Conservation (phyloP, 2,329 filamentous ascomycete species). For the Hortaea sp. region DNA sequence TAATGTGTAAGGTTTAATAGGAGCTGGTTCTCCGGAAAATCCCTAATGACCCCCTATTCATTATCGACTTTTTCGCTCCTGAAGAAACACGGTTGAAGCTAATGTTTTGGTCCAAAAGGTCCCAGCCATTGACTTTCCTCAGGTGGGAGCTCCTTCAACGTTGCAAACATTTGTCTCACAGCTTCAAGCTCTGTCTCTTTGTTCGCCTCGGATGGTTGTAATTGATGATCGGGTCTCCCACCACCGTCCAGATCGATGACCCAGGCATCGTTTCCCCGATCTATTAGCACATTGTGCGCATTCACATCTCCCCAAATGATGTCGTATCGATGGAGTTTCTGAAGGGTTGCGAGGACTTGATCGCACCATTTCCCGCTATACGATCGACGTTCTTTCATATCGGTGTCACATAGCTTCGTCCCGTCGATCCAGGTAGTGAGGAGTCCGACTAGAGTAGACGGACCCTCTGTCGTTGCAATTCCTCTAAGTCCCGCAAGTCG, state of each 20-base stretch:
- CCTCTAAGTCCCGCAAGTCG: neutral
- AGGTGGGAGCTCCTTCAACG: neutral
- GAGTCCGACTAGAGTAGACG: neutral
- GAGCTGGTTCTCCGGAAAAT: constrained; percentile 8
- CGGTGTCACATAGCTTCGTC: neutral
- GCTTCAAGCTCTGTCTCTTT: neutral
- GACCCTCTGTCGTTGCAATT: neutral
- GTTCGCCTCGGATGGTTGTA: neutral
- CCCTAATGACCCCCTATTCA: neutral
- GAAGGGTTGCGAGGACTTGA: neutral
- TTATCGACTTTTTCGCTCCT: neutral
- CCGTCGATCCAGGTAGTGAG: neutral
- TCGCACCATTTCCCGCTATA: neutral
- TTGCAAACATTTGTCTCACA: neutral
- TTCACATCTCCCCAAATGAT: neutral
- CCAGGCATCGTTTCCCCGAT: neutral
- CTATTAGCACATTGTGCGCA: neutral
- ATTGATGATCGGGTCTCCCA: neutral
- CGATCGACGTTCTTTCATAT: neutral
- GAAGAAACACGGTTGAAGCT: too few species aligned
- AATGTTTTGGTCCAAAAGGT: neutral
- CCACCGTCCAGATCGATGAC: neutral
- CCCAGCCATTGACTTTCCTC: neutral
- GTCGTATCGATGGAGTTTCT: neutral
- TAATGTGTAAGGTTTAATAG: constrained; percentile 9